These are phyloP conservation scores for Cutaneotrichosporon spelunceum DNA, from an alignment of 1,284 basidiomycete genomes.

Conservation along the genomic window DNA sequence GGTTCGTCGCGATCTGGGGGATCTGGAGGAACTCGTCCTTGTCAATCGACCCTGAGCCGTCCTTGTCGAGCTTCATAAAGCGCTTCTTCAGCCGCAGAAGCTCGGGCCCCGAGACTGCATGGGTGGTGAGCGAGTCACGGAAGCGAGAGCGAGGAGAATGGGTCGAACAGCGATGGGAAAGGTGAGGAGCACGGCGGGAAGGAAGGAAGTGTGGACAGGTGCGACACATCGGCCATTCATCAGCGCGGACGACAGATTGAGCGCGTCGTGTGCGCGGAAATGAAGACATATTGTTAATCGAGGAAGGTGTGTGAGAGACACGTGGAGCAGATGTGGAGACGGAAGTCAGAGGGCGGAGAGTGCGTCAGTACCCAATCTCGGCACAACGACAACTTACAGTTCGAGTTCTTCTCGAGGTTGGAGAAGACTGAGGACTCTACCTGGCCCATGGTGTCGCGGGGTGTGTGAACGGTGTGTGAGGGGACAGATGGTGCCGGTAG, in stretches of 20 bases:
- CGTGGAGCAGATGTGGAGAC: background rate
- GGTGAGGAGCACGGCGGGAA: background rate
- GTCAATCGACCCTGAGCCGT: slow-evolving; percentile 96
- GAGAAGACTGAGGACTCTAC: slow-evolving; percentile 51
- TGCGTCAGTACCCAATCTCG: background rate
- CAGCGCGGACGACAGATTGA: background rate
- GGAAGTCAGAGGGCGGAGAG: background rate
- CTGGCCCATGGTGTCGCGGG: slow-evolving; percentile 45
- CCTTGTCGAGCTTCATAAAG: slow-evolving; percentile 99
- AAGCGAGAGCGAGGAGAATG: background rate
- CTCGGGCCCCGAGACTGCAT: slow-evolving; percentile 80
- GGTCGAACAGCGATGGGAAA: no score
- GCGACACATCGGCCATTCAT: background rate
- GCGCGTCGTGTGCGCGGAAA: background rate
- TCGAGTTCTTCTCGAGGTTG: slow-evolving; percentile 51
- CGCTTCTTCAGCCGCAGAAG: slow-evolving; percentile 93
- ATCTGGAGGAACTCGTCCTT: slow-evolving; percentile 98
- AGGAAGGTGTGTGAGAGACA: background rate
- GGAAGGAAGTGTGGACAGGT: background rate
- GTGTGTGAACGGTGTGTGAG: background rate
- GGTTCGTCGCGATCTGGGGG: slow-evolving; percentile 97
- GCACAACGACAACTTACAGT: slow-evolving; percentile 39
- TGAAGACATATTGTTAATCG: background rate
- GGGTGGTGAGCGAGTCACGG: background rate
- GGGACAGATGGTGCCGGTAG: background rate